Percentiles rank a stretch among this genome's conserved stretches.
Conservation (phyloP, 2,329 filamentous ascomycete genomes). For the Epichloe glyceriae region DNA sequence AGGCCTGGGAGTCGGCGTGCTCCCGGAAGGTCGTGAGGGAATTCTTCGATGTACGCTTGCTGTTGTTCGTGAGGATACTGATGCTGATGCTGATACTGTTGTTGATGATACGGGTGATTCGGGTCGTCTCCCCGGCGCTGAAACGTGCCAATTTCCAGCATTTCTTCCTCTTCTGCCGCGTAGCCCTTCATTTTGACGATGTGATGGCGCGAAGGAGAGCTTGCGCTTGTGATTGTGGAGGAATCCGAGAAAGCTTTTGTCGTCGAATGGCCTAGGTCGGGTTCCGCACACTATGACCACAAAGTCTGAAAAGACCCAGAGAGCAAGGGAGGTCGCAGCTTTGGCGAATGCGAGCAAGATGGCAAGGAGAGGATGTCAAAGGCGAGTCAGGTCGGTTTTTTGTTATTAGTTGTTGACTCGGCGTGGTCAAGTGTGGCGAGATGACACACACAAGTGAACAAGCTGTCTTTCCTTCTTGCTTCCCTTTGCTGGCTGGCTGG, state of each 20-base stretch:
- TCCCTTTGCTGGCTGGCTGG: not conserved
- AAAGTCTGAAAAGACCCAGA: not conserved
- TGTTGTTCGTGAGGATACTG: conserved; percentile 13
- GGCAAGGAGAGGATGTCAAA: too few species aligned
- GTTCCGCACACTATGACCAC: not conserved
- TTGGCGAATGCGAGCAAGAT: not conserved
- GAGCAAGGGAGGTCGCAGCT: not conserved
- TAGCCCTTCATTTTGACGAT: conserved; percentile 16
- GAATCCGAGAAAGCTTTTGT: not conserved
- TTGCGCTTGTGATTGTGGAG: not conserved
- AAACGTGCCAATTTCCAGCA: conserved; percentile 21
- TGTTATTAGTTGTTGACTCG: not conserved
- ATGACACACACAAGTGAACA: not conserved
- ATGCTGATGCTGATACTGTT: conserved; percentile 14
- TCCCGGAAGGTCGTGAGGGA: not conserved
- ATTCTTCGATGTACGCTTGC: conserved; percentile 11
- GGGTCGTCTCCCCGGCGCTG: conserved; percentile 8
- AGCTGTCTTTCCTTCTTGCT: not conserved
- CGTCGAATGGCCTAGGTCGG: not conserved
- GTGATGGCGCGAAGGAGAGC: not conserved
- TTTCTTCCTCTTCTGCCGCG: conserved; percentile 20
- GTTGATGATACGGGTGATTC: conserved; percentile 1
- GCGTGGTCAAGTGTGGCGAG: not conserved
- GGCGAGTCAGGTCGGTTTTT: not conserved
- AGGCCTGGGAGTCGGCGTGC: conserved; percentile 2